Evolutionary conservation across 208 protist species (phyloP).

Genomic region (Novymonas esmeraldas): DNA sequence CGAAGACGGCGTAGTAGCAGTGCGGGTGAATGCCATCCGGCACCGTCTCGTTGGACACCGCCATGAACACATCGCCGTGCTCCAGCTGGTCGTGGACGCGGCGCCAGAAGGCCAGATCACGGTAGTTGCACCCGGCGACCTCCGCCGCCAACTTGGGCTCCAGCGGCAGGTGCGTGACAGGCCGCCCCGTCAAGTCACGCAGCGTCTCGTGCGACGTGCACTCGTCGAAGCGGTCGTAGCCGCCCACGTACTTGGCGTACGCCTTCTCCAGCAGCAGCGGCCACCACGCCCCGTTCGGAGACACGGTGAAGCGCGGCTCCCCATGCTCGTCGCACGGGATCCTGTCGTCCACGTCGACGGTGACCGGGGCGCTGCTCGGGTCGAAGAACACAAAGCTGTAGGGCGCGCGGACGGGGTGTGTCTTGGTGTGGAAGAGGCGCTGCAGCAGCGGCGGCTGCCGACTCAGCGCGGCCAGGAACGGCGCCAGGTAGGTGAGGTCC

Average conservation of each 20-base stretch:
- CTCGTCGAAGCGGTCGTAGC: conserved; percentile 66
- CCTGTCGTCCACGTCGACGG: conserved; percentile 78
- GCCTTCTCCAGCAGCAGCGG: conserved; percentile 87
- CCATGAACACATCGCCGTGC: conserved; percentile 68
- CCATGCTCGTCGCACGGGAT: conserved; percentile 52
- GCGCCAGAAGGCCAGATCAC: conserved; percentile 55
- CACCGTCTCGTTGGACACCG: conserved; percentile 41
- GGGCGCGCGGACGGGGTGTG: conserved; percentile 37
- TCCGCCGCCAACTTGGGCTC: conserved; percentile 64
- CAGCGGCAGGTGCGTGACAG: conserved; percentile 66
- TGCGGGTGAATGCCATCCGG: conserved; percentile 67
- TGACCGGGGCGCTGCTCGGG: conserved; percentile 67
- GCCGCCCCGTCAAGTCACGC: conserved; percentile 78
- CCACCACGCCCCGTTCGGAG: conserved; percentile 57
- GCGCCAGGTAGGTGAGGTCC: conserved; percentile 60
- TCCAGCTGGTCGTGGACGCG: conserved; percentile 50
- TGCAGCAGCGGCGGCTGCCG: conserved; percentile 59
- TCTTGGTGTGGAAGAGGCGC: conserved; percentile 54
- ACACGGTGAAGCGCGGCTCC: conserved; percentile 46
- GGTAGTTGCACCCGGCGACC: conserved; percentile 57
- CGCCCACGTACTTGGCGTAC: conserved; percentile 88
- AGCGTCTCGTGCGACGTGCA: conserved; percentile 82
- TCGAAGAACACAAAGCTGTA: conserved; percentile 84
- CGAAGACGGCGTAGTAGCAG: conserved; percentile 73
- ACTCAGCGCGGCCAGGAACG: conserved; percentile 73